A percentile compares a stretch with the other conserved stretches of the same genome.
These are phyloP conservation scores for Aspergillus ochraceoroseus DNA, from an alignment of 2,329 filamentous ascomycete species.

Conservation along the genomic window DNA sequence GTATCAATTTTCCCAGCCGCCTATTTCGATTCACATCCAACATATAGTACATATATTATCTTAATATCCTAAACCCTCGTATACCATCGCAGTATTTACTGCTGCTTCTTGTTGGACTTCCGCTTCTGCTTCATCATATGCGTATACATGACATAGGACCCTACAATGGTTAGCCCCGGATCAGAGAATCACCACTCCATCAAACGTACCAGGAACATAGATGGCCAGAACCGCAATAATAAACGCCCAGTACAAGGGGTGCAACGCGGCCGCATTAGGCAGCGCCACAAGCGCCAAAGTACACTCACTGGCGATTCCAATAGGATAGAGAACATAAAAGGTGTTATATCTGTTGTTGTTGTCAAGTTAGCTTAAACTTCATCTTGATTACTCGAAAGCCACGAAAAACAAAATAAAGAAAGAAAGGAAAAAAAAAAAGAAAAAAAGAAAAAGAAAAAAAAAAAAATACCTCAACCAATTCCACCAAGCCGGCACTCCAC, in stretches of 20 bases:
- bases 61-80: neutral
- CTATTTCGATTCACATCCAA: neutral
- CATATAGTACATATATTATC: neutral
- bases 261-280: constrained; percentile 52
- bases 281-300: constrained; percentile 69
- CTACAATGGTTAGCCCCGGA: too few relatives aligned
- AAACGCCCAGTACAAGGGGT: constrained; percentile 52
- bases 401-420: too few relatives aligned
- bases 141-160: constrained; percentile 76
- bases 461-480: constrained; percentile 55
- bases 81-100: constrained; percentile 25
- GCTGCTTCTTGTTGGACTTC: constrained; percentile 63
- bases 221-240: constrained; percentile 63
- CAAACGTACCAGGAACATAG: constrained; percentile 72
- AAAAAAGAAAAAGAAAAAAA: constrained; percentile 1
- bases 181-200: too few relatives aligned
- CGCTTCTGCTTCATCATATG: constrained; percentile 91
- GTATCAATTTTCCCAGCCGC: neutral
- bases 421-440: neutral
- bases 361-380: constrained; percentile 8
- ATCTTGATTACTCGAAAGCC: neutral
- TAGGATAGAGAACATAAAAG: constrained; percentile 86
- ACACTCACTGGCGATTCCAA: constrained; percentile 86
- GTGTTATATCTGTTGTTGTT: constrained; percentile 62
- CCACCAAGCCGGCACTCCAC: constrained; percentile 60